These are phyloP conservation scores for Trametes versicolor DNA, from an alignment of 1,284 basidiomycete species.

Conservation along the genomic window DNA sequence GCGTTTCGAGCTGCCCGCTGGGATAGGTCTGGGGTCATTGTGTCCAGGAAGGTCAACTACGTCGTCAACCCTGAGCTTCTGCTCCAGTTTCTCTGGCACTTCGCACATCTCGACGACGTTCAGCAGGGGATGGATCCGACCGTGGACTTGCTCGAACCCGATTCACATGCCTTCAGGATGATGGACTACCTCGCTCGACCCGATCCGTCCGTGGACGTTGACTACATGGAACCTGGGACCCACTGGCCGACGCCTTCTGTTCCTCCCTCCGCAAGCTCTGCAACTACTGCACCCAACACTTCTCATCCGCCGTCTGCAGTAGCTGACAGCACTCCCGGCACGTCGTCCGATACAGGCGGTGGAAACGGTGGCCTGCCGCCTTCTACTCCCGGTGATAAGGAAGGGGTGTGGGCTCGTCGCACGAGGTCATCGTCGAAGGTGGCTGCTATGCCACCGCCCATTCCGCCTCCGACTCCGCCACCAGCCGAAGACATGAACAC, in stretches of 20 bases:
- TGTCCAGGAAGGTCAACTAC: constrained; percentile 28
- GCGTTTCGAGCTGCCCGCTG: constrained; percentile 25
- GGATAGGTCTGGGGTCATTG: constrained; percentile 32
- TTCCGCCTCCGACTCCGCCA: too few relatives aligned
- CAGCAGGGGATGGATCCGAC: constrained; percentile 28
- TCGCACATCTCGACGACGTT: constrained; percentile 7
- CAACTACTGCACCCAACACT: not conserved
- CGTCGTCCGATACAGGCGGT: too few relatives aligned
- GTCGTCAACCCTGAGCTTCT: constrained; percentile 19
- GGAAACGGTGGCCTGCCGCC: too few relatives aligned
- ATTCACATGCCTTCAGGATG: constrained; percentile 11
- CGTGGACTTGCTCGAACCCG: not conserved
- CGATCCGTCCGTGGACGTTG: not conserved
- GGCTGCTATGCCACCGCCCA: not conserved
- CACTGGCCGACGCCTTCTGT: not conserved
- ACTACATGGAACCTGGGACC: not conserved
- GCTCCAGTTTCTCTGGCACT: constrained; percentile 27
- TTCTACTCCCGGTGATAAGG: too few relatives aligned
- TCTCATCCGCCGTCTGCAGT: not conserved
- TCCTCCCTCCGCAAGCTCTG: not conserved
- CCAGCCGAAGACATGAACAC: not conserved
- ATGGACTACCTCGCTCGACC: constrained; percentile 13
- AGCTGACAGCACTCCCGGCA: too few relatives aligned
- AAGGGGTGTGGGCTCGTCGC: too few relatives aligned
- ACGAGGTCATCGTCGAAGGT: not conserved